Evolutionary conservation across 2,329 filamentous ascomycete genomes (phyloP).

Genomic region (Metarhizium brunneum): DNA sequence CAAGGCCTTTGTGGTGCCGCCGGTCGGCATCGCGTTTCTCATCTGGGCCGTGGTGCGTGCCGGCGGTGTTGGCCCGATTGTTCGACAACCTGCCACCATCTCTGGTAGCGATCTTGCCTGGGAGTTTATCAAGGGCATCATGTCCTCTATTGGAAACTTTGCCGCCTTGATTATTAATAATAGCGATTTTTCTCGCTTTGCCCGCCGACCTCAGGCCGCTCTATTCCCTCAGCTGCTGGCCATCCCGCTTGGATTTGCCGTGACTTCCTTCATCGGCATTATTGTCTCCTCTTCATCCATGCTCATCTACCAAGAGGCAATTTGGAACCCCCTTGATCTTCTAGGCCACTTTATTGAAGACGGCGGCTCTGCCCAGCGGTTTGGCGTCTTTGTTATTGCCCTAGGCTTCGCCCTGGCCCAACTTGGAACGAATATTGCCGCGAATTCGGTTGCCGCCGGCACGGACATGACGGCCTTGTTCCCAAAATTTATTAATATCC

Average conservation of each 20-base stretch:
- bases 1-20: slow-evolving; percentile 76
- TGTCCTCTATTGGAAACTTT: slow-evolving; percentile 86
- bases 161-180: slow-evolving; percentile 77
- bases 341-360: slow-evolving; percentile 62
- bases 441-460: slow-evolving; percentile 75
- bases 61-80: slow-evolving; percentile 73
- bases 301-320: slow-evolving; percentile 55
- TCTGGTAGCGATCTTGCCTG: slow-evolving; percentile 65
- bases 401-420: slow-evolving; percentile 67
- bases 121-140: slow-evolving; percentile 76
- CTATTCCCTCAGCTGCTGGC: slow-evolving; percentile 72
- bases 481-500: slow-evolving; percentile 76
- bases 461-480: slow-evolving; percentile 75
- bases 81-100: slow-evolving; percentile 55
- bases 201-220: slow-evolving; percentile 63
- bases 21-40: slow-evolving; percentile 76
- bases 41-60: slow-evolving; percentile 79
- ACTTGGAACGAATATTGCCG: slow-evolving; percentile 78
- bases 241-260: slow-evolving; percentile 60
- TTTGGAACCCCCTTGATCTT: slow-evolving; percentile 66
- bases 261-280: slow-evolving; percentile 81
- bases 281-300: slow-evolving; percentile 65
- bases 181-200: slow-evolving; percentile 80
- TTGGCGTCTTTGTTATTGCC: slow-evolving; percentile 67
- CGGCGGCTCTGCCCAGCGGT: slow-evolving; percentile 58